Base-by-base conservation (phyloP, 306 rosid genomes). In the Pueraria montana region DNA sequence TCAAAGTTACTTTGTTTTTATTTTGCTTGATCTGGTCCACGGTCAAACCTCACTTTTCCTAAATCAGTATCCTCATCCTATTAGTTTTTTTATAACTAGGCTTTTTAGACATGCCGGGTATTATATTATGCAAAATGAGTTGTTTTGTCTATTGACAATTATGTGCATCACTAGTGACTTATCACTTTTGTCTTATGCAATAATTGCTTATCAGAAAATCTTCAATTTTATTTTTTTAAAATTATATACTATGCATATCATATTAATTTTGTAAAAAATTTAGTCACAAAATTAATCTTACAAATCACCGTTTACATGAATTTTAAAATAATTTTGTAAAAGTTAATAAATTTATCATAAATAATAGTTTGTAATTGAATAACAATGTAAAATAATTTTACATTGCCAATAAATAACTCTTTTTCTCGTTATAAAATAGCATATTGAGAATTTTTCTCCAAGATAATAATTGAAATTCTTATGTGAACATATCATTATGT, bases 11-110 rank as follows among this genome's bases (percentile, higher is more conserved):
- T 36, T 73, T 70, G 69, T 78, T 64, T 64, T 73, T 75, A 20
- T 77, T 77, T 30, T 43, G 80, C 80, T 72, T 85, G 90, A 88
- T 89, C 86, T 36, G 38, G 88, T 89, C 91, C 67, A 75, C 58
- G 87, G 94, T 92, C 93, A 88, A 88, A 87, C 49, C 13, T 38
- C 34, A 18, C 30, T 11, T 14, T 48, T 63, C 14, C 38, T 7
- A 48, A 78, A 80, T 81, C 45, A 70, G 38, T 23, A 6, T 2
- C 55, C 53, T 80, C 38, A 55, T 74, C 26, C 0, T 46, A 13
- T 46, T 11, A 14, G 7, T 0, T 32, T 63, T 49, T 38, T 14
- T 26, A 61, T 27, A 24, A 70, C 11, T 24, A 70, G 53, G 66
- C 30, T 61, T 59, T 43, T 59, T 24, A 59, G 58, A 42, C 65